Evolutionary conservation across 352 stramenopile genomes (phyloP).

Genomic region (Globisporangium camurandrum): DNA sequence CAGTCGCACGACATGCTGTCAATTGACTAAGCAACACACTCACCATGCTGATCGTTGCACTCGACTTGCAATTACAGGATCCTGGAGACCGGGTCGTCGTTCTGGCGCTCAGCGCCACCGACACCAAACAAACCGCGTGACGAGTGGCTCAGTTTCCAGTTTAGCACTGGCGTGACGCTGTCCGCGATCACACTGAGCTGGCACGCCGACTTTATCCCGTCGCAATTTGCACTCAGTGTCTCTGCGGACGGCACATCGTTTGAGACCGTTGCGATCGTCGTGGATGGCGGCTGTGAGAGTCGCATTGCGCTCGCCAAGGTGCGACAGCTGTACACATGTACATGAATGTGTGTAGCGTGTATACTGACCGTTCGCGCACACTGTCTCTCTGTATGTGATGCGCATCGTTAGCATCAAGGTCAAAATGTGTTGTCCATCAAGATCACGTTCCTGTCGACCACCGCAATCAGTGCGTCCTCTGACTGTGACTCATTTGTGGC

Average conservation of each 20-base stretch:
- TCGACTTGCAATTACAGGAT: constrained; percentile 20
- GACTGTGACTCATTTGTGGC: no score
- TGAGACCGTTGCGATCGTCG: constrained; percentile 43
- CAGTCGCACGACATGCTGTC: no score
- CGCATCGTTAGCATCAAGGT: constrained; percentile 21
- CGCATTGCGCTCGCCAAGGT: constrained; percentile 46
- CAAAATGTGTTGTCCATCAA: constrained; percentile 30
- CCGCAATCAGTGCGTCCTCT: constrained; percentile 15
- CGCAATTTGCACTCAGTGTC: constrained; percentile 31
- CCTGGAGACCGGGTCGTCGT: constrained; percentile 24
- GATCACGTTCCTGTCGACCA: constrained; percentile 30
- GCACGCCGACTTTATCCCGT: constrained; percentile 30
- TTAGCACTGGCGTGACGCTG: constrained; percentile 33
- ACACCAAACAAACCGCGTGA: constrained; percentile 15
- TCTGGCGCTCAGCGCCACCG: constrained; percentile 34
- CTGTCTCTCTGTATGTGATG: no score
- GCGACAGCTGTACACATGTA: not conserved
- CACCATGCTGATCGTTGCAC: not conserved
- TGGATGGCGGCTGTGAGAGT: constrained; percentile 17
- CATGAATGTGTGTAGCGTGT: not conserved
- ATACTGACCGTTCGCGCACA: no score
- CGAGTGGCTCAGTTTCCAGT: constrained; percentile 53
- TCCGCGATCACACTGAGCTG: constrained; percentile 39
- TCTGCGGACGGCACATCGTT: constrained; percentile 38
- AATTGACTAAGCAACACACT: no score